Conservation (phyloP, 1,284 basidiomycete species). For the Sphagnurus paluster region DNA sequence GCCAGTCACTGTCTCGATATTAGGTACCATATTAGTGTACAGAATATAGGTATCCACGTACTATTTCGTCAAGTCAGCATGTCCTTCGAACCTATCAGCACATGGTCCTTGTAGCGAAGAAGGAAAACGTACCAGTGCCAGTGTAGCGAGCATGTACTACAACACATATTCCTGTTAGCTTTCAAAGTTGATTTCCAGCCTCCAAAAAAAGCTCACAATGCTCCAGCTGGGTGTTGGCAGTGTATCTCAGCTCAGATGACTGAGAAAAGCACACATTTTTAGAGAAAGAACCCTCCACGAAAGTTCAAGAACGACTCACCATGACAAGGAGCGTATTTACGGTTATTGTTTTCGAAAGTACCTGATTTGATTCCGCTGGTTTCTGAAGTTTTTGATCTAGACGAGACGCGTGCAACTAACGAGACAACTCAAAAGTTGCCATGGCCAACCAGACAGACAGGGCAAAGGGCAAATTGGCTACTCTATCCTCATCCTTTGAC, state of each 20-base stretch:
- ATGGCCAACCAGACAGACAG: slow-evolving; percentile 60
- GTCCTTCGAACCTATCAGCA: slow-evolving; percentile 52
- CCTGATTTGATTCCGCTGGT: slow-evolving; percentile 8
- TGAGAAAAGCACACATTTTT: slow-evolving; percentile 27
- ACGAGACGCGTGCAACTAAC: slow-evolving; percentile 2
- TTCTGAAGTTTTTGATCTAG: slow-evolving; percentile 9
- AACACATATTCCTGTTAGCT: slow-evolving; percentile 15
- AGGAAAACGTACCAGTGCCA: slow-evolving; percentile 71
- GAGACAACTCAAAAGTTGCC: slow-evolving; percentile 6
- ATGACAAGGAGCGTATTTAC: slow-evolving; percentile 38
- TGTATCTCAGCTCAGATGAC: slow-evolving; percentile 90
- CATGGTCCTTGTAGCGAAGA: slow-evolving; percentile 1
- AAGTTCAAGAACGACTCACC: slow-evolving; percentile 41
- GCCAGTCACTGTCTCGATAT: slow-evolving; percentile 78
- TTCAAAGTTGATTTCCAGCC: slow-evolving; percentile 9
- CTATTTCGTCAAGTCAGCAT: slow-evolving; percentile 95
- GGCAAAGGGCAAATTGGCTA: slow-evolving; percentile 52
- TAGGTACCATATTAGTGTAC: slow-evolving; percentile 12
- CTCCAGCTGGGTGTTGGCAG: slow-evolving; percentile 91
- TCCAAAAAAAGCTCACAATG: slow-evolving; percentile 60
- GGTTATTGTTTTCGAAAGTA: slow-evolving; percentile 26
- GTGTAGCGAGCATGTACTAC: slow-evolving; percentile 95
- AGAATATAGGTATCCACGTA: slow-evolving; percentile 40
- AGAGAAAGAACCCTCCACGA: background rate
- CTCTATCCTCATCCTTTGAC: slow-evolving; percentile 58